Evolutionary conservation across 2,329 filamentous ascomycete species (phyloP).

Genomic region (Endocalyx cinctus): DNA sequence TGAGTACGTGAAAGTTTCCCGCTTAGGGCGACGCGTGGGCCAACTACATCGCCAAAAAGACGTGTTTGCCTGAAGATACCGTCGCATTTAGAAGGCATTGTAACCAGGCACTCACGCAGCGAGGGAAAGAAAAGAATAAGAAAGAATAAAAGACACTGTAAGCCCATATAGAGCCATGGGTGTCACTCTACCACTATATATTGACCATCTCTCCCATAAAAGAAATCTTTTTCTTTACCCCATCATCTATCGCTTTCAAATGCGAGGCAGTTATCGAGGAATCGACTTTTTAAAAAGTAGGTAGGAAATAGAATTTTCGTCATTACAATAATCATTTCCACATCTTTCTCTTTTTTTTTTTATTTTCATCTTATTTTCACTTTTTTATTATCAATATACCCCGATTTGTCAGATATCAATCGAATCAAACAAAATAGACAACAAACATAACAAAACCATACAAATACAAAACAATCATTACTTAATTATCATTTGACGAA

Average conservation of each 20-base stretch:
- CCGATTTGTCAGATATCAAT: background rate
- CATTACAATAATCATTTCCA: no score
- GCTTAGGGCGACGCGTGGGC: slow-evolving; percentile 22
- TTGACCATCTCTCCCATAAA: slow-evolving; percentile 10
- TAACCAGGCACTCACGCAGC: slow-evolving; percentile 9
- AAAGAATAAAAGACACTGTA: no score
- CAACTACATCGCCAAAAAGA: slow-evolving; percentile 21
- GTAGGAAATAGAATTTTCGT: background rate
- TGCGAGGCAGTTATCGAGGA: no score
- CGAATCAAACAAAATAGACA: slow-evolving; percentile 3
- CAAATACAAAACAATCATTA: background rate
- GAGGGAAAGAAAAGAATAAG: no score
- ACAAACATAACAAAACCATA: no score
- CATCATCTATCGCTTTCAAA: background rate
- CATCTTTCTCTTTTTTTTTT: no score
- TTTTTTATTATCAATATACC: background rate
- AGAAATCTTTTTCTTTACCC: slow-evolving; percentile 4
- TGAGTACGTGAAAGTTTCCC: slow-evolving; percentile 22
- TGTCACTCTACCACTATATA: slow-evolving; percentile 17
- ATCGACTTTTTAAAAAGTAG: no score
- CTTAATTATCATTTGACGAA: background rate
- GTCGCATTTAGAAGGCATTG: slow-evolving; percentile 3
- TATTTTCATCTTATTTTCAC: slow-evolving; percentile 1
- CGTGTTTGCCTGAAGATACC: slow-evolving; percentile 26
- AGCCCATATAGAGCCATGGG: no score